A percentile compares a stretch with the other conserved stretches of the same genome.
Conservation (phyloP, 2,329 filamentous ascomycete species). For the Hypoxylon rubiginosum region DNA sequence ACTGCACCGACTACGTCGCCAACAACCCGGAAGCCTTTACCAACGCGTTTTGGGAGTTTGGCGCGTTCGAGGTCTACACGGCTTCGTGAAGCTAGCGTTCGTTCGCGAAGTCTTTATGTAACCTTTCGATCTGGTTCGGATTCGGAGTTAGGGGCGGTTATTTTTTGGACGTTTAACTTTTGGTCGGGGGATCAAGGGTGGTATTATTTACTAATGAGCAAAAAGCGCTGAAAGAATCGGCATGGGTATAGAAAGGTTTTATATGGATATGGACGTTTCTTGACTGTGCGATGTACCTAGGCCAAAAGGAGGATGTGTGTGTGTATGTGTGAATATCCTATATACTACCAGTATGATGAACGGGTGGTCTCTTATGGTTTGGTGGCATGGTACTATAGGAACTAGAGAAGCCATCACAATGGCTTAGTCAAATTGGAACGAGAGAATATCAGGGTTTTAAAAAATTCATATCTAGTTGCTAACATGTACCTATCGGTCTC, state of each 20-base stretch:
- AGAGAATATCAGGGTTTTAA: background rate
- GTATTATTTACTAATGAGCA: background rate
- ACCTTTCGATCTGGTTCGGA: constrained; percentile 24
- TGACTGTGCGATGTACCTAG: constrained; percentile 9
- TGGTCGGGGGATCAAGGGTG: no score
- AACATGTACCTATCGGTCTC: no score
- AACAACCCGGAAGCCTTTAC: constrained; percentile 68
- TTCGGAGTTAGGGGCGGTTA: constrained; percentile 30
- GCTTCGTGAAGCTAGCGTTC: constrained; percentile 44
- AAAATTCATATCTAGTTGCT: no score
- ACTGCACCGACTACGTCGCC: constrained; percentile 70
- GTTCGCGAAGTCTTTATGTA: constrained; percentile 14
- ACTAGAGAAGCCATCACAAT: constrained; percentile 4
- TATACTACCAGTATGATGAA: background rate
- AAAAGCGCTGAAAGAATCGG: background rate
- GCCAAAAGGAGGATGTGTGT: no score
- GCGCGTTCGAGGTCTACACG: constrained; percentile 70
- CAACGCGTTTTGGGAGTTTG: constrained; percentile 76
- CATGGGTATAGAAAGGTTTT: constrained; percentile 18
- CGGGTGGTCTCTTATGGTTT: background rate
- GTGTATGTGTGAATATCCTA: background rate
- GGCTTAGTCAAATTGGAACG: background rate
- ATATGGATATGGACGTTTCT: constrained; percentile 9
- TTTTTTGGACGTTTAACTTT: background rate
- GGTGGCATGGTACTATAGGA: constrained; percentile 6